Conservation (phyloP, 179 eudicot species). For the Heliamphora pulchella region DNA sequence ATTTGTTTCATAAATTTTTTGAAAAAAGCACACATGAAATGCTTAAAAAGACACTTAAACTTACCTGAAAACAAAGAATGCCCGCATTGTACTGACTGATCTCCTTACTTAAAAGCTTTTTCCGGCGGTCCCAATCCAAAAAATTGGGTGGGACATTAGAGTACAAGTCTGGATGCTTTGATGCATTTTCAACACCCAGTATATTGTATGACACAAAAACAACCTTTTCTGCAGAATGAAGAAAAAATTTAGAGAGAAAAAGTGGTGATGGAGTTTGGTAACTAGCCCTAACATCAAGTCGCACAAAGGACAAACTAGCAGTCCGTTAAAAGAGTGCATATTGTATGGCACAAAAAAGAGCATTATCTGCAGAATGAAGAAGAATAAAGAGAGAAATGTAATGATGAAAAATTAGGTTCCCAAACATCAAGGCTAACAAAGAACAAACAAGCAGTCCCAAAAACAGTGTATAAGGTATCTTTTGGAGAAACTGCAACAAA, state of each 20-base stretch:
- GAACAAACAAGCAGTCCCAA: neutral
- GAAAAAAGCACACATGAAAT: conserved; percentile 1
- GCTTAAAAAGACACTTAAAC: conserved; percentile 17
- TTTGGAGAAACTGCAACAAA: neutral
- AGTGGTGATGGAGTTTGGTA: neutral
- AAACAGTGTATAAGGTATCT: neutral
- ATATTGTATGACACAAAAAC: conserved; percentile 73
- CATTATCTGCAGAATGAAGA: conserved; percentile 1
- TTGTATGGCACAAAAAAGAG: neutral
- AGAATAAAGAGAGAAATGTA: neutral
- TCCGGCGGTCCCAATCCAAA: conserved; percentile 67
- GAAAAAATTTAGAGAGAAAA: neutral
- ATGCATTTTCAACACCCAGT: conserved; percentile 82
- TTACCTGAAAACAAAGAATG: conserved; percentile 84
- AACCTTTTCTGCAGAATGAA: conserved; percentile 52
- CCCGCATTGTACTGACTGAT: conserved; percentile 48
- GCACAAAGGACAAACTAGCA: neutral
- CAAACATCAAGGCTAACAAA: neutral
- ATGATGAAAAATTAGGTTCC: neutral
- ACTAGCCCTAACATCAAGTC: neutral
- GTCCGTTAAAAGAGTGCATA: neutral
- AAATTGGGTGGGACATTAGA: conserved; percentile 28
- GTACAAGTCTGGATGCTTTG: conserved; percentile 62
- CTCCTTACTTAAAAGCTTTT: conserved; percentile 48
- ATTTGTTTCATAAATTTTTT: neutral